A percentile compares a stretch with the other conserved stretches of the same genome.
Conservation (phyloP, 2,329 filamentous ascomycete genomes). For the Trichoderma oligosporum region DNA sequence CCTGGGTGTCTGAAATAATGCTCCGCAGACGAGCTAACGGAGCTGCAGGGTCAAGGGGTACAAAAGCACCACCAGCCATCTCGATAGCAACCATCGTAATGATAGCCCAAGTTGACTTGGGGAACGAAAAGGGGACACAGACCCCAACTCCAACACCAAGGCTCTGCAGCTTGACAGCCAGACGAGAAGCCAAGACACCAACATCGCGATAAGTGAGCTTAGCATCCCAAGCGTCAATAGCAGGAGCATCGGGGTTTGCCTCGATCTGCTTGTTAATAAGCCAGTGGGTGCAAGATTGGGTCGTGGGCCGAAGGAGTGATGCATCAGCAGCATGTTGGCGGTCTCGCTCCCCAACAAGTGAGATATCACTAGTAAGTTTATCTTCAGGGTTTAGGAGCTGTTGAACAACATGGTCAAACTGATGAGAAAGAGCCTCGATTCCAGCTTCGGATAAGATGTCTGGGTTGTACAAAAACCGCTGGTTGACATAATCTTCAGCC, state of each 20-base stretch:
- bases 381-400: conserved; percentile 16
- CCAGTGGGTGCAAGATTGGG: conserved; percentile 1
- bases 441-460: conserved; percentile 8
- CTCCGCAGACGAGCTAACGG: not conserved
- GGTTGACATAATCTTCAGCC: not conserved
- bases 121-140: conserved; percentile 2
- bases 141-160: not conserved
- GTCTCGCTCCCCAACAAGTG: not conserved
- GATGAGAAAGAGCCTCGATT: conserved; percentile 18
- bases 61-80: conserved; percentile 8
- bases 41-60: not conserved
- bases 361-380: not conserved
- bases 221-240: conserved; percentile 5
- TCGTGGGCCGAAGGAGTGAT: not conserved
- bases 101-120: not conserved
- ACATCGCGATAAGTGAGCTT: conserved; percentile 7
- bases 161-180: not conserved
- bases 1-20: not conserved
- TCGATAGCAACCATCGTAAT: conserved; percentile 1
- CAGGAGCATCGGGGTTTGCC: not conserved
- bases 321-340: not conserved
- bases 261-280: conserved; percentile 2
- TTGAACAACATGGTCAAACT: conserved; percentile 20
- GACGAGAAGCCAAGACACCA: conserved; percentile 39
- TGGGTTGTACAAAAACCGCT: conserved; percentile 17